phyloP scores from a whole-genome alignment of 139 green algal species.

The Ettlia oleoabundans region DNA sequence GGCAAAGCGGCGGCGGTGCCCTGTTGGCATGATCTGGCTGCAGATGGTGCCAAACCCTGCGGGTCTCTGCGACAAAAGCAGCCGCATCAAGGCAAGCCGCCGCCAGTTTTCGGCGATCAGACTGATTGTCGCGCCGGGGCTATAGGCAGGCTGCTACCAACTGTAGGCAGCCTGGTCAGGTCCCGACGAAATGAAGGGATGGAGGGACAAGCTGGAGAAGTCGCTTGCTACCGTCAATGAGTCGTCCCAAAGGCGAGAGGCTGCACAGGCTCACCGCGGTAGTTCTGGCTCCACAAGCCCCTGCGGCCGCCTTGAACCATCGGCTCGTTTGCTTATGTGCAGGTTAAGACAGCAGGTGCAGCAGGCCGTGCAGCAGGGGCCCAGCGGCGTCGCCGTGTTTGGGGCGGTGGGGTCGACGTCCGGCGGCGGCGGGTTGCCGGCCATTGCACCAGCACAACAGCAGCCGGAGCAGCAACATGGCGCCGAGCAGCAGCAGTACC shows the following conservation, averaged over 20 bases:
- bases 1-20: no score
- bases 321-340: not conserved
- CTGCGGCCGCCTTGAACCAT: no score
- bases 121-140: no score
- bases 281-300: no score
- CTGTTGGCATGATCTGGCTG: no score
- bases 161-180: no score
- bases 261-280: not conserved
- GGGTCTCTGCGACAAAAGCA: no score
- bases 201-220: constrained; percentile 4
- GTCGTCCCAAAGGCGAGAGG: constrained; percentile 4
- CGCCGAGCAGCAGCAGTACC: constrained; percentile 13
- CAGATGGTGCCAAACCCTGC: no score
- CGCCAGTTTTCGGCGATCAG: no score
- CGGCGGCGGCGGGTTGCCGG: no score
- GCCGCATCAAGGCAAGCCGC: no score
- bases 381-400: not conserved
- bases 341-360: constrained; percentile 33
- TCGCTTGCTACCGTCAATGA: constrained; percentile 15
- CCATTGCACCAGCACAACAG: not conserved
- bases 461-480: not conserved
- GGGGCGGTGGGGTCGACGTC: not conserved
- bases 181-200: constrained; percentile 8
- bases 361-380: constrained; percentile 16
- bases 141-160: no score